Evolutionary conservation across 768 basidiomycete species (phyloP).

Genomic region (Lentinus tigrinus): DNA sequence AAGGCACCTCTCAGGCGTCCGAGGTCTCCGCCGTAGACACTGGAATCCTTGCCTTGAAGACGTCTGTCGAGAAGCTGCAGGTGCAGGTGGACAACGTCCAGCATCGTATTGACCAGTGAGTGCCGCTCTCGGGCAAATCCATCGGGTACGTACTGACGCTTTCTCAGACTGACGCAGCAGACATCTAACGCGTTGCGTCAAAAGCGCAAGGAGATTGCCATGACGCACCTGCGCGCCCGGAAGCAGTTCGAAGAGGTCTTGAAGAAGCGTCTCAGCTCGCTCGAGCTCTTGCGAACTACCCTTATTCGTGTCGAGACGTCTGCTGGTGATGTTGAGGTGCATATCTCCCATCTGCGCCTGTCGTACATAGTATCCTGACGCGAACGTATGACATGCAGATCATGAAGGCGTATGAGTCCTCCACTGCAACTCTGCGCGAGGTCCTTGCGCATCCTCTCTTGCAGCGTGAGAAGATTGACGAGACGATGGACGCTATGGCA

Average conservation of each 20-base stretch:
- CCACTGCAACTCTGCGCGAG: constrained; percentile 70
- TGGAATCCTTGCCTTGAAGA: constrained; percentile 80
- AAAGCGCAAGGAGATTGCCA: constrained; percentile 70
- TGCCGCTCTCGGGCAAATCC: constrained; percentile 20
- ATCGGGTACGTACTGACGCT: neutral
- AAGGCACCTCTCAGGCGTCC: constrained; percentile 35
- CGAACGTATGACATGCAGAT: constrained; percentile 51
- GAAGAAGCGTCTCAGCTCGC: constrained; percentile 67
- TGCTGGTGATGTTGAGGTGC: constrained; percentile 85
- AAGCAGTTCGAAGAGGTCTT: constrained; percentile 81
- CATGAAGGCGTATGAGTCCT: constrained; percentile 82
- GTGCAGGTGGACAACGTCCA: constrained; percentile 70
- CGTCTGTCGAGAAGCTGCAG: constrained; percentile 64
- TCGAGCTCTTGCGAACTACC: constrained; percentile 74
- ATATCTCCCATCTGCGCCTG: constrained; percentile 7
- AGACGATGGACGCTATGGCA: constrained; percentile 85
- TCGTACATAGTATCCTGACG: neutral
- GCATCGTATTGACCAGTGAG: constrained; percentile 69
- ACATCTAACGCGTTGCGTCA: constrained; percentile 63
- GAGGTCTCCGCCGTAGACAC: constrained; percentile 76
- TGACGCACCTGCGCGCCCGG: constrained; percentile 75
- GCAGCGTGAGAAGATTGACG: constrained; percentile 74
- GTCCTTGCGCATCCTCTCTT: constrained; percentile 82
- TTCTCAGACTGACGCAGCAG: constrained; percentile 60
- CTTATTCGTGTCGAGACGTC: constrained; percentile 83